Percentiles rank a stretch among this genome's conserved stretches.
Conservation (phyloP, 768 basidiomycete genomes). For the Xanthoconium purpureum region DNA sequence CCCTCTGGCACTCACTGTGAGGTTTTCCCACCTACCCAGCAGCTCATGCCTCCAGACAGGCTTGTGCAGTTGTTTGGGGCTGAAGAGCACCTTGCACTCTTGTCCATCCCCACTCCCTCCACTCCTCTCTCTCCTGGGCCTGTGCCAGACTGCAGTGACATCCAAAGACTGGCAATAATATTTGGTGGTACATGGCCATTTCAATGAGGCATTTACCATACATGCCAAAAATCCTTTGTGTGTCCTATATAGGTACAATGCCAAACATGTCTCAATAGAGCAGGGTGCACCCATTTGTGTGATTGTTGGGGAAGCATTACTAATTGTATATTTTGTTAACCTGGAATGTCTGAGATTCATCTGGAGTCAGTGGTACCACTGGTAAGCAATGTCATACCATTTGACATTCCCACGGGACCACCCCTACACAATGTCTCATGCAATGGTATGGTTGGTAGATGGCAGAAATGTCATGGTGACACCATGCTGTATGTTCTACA, state of each 20-base stretch:
- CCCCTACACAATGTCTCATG: too few species aligned
- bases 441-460: not conserved
- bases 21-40: too few species aligned
- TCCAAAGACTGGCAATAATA: too few species aligned
- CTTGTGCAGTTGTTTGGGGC: too few species aligned
- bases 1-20: too few species aligned
- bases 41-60: too few species aligned
- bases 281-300: not conserved
- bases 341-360: not conserved
- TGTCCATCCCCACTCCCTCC: too few species aligned
- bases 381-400: not conserved
- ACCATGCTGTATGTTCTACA: not conserved
- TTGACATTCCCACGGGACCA: too few species aligned
- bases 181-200: too few species aligned
- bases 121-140: too few species aligned
- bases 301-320: not conserved
- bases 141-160: too few species aligned
- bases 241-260: not conserved
- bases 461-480: not conserved
- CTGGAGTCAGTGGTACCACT: not conserved
- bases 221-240: not conserved
- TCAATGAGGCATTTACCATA: not conserved
- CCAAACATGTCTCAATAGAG: not conserved
- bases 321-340: not conserved
- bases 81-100: too few species aligned